Percentiles rank a stretch among this genome's conserved stretches.
Conservation (phyloP, 768 basidiomycete species). For the Termitomyces sp. region DNA sequence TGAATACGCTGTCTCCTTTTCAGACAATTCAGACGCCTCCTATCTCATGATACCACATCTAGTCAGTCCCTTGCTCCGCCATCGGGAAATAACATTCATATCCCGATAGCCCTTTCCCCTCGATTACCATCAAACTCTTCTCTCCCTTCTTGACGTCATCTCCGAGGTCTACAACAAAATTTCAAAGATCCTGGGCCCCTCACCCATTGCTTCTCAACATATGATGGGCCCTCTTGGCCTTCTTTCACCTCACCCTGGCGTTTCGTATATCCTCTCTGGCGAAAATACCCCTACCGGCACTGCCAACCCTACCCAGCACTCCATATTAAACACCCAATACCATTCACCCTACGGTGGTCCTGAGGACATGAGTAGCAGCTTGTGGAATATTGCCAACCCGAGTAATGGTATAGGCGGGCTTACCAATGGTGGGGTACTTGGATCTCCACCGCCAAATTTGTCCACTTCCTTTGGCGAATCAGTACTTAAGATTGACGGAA, state of each 20-base stretch:
- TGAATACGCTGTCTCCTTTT: slow-evolving; percentile 57
- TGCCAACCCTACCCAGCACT: slow-evolving; percentile 8
- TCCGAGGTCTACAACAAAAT: slow-evolving; percentile 90
- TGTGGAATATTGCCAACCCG: slow-evolving; percentile 73
- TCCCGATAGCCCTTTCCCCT: slow-evolving; percentile 72
- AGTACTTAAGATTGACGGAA: slow-evolving; percentile 75
- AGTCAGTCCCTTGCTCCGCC: slow-evolving; percentile 33
- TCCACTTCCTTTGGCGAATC: slow-evolving; percentile 61
- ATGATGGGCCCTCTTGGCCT: slow-evolving; percentile 77
- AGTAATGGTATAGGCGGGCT: slow-evolving; percentile 20
- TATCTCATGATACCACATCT: slow-evolving; percentile 73
- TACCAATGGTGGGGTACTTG: slow-evolving; percentile 23
- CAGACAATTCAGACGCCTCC: slow-evolving; percentile 56
- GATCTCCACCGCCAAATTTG: slow-evolving; percentile 52
- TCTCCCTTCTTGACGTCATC: slow-evolving; percentile 84
- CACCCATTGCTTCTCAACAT: slow-evolving; percentile 64
- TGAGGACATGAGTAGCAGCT: slow-evolving; percentile 41
- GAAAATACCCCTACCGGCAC: slow-evolving; percentile 23
- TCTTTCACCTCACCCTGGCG: slow-evolving; percentile 75
- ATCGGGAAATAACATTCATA: slow-evolving; percentile 1
- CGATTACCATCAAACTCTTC: slow-evolving; percentile 85
- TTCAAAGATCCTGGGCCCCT: slow-evolving; percentile 75
- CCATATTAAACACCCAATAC: slow-evolving; percentile 12
- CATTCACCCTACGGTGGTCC: slow-evolving; percentile 9
- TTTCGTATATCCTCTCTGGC: slow-evolving; percentile 69